Conservation (phyloP, 495 filamentous ascomycete genomes). For the Physcia stellaris region DNA sequence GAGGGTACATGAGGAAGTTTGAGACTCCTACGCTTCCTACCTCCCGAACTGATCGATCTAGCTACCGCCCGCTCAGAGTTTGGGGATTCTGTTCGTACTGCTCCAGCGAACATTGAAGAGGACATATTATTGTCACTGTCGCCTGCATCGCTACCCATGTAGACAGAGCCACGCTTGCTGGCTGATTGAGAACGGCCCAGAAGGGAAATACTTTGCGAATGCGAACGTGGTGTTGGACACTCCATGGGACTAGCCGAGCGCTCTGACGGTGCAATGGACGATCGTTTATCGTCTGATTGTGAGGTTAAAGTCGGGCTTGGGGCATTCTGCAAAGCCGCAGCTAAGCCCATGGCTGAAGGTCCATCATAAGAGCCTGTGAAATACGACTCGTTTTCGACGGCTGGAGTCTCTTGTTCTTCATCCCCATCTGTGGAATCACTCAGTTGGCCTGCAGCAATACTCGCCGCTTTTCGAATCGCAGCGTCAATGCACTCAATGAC, state of each 20-base stretch:
- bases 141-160: slow-evolving; percentile 63
- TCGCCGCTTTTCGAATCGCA: slow-evolving; percentile 78
- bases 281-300: slow-evolving; percentile 32
- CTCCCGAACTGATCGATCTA: slow-evolving; percentile 52
- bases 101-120: slow-evolving; percentile 59
- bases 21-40: slow-evolving; percentile 72
- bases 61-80: slow-evolving; percentile 69
- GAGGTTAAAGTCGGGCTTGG: slow-evolving; percentile 24
- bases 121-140: slow-evolving; percentile 78
- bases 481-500: slow-evolving; percentile 92
- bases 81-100: slow-evolving; percentile 71
- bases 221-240: slow-evolving; percentile 80
- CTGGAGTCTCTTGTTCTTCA: slow-evolving; percentile 21
- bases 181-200: slow-evolving; percentile 47
- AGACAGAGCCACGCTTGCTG: slow-evolving; percentile 51
- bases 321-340: slow-evolving; percentile 18
- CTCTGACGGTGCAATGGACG: slow-evolving; percentile 47
- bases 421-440: slow-evolving; percentile 51
- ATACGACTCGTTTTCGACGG: slow-evolving; percentile 18
- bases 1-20: slow-evolving; percentile 62
- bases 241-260: slow-evolving; percentile 85
- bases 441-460: slow-evolving; percentile 71
- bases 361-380: slow-evolving; percentile 23
- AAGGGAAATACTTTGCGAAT: slow-evolving; percentile 52
- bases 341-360: slow-evolving; percentile 29